Base-by-base conservation (phyloP, 306 rosid species). In the Medicago lupulina region DNA sequence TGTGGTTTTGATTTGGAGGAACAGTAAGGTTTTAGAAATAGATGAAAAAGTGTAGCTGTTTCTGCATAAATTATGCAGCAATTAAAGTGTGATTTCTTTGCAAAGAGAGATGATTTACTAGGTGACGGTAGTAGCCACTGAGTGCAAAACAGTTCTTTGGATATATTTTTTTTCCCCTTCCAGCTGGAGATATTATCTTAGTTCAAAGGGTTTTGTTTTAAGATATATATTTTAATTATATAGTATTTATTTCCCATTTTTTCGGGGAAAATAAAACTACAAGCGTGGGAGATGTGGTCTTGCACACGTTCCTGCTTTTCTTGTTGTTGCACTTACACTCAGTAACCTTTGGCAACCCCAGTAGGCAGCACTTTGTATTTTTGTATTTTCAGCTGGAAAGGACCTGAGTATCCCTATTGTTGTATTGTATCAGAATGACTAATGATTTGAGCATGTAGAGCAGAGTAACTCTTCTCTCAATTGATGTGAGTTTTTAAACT, bases 171-270 rank as follows among this genome's bases (percentile, higher is more conserved):
- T 9, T 9, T 17, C 34, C 12, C 34, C 1, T 12, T 58, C 38
- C 63, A 58, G 38, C 16, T 58, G 63, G 36, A 58, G 63, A 23
- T 58, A 58, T 21, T 41, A 41, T 41, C 46, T 41, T 31, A 55
- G 7, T 55, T 19, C 3, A 19, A 19, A 55, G 34, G 61, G 34
- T 55, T 55, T 55, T 55, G 36, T 3, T 51, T 50, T 50, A 9
- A 9, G 3, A 51, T 51, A 54, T 54, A 21, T 21, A 21, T 21
- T 43, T 43, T 43, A 28, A 21, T 21, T 21, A 21, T 21, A 21
- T 21, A 21, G 1, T 21, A 2, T 31, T 31, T 31, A 31, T 31
- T 31, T 31, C 4, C 34, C 4, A 28, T 28, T 28, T 39, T 39
- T 39, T 3, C 14, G 4, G 12, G 4, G 7, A 43, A 43, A 43